These are phyloP conservation scores for Pleurotus giganteus DNA, from an alignment of 768 basidiomycete genomes.

Conservation along the genomic window DNA sequence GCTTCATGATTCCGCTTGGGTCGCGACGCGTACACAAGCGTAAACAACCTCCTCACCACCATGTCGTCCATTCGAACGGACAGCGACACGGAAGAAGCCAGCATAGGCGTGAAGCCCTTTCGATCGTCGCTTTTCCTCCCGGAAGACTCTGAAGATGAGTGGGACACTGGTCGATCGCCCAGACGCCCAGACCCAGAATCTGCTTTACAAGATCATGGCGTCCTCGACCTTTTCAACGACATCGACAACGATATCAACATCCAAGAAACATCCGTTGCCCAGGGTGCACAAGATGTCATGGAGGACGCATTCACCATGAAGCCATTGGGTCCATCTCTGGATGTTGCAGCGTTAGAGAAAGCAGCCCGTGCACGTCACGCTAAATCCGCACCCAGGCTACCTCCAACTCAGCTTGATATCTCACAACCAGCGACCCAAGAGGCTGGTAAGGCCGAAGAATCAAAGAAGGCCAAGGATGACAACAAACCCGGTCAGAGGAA, in stretches of 20 bases:
- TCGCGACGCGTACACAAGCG: slow-evolving; percentile 8
- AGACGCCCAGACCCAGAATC: neutral
- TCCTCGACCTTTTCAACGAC: slow-evolving; percentile 16
- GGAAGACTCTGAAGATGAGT: slow-evolving; percentile 52
- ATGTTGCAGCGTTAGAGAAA: slow-evolving; percentile 50
- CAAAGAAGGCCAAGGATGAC: slow-evolving; percentile 29
- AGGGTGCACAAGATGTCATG: neutral
- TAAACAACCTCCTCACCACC: slow-evolving; percentile 46
- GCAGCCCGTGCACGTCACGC: slow-evolving; percentile 52
- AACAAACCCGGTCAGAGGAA: slow-evolving; percentile 33
- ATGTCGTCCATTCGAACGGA: slow-evolving; percentile 20
- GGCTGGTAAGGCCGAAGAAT: slow-evolving; percentile 23
- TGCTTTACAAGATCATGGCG: slow-evolving; percentile 1
- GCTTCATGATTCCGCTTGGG: neutral
- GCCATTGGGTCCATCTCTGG: slow-evolving; percentile 48
- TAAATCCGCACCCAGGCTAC: slow-evolving; percentile 44
- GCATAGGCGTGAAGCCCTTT: slow-evolving; percentile 31
- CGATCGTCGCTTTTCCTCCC: slow-evolving; percentile 53
- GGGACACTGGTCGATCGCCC: slow-evolving; percentile 25
- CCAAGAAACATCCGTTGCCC: neutral
- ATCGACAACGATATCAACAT: slow-evolving; percentile 47
- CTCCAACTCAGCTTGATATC: slow-evolving; percentile 36
- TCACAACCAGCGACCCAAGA: slow-evolving; percentile 42
- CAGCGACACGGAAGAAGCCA: slow-evolving; percentile 19
- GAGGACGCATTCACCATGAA: slow-evolving; percentile 37